Evolutionary conservation across 2,329 filamentous ascomycete genomes (phyloP).

Genomic region (Pestalotiopsis sp.): DNA sequence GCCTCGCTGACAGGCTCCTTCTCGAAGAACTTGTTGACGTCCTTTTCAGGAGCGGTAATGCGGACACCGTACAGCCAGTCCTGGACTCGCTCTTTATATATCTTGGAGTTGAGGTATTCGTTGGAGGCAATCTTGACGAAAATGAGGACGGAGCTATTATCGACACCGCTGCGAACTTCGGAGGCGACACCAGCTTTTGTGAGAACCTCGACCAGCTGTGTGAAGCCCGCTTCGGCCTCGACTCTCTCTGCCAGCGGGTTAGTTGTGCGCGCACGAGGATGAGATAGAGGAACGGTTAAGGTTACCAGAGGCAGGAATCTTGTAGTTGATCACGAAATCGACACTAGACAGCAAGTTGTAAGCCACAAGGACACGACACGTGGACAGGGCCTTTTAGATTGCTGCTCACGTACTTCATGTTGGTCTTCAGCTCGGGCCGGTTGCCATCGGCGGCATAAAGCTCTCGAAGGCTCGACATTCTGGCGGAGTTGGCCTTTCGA

Average conservation of each 20-base stretch:
- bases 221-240: slow-evolving; percentile 73
- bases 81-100: slow-evolving; percentile 84
- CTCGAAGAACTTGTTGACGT: slow-evolving; percentile 67
- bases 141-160: slow-evolving; percentile 72
- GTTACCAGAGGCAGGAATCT: slow-evolving; percentile 67
- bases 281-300: not conserved
- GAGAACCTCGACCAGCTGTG: slow-evolving; percentile 74
- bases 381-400: not conserved
- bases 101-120: slow-evolving; percentile 72
- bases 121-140: slow-evolving; percentile 81
- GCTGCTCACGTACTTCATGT: slow-evolving; percentile 20
- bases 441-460: slow-evolving; percentile 28
- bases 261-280: not conserved
- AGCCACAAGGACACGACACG: not conserved
- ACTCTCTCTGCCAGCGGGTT: slow-evolving; percentile 54
- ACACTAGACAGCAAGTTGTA: slow-evolving; percentile 50
- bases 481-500: slow-evolving; percentile 1
- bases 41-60: slow-evolving; percentile 71
- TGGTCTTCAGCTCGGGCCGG: slow-evolving; percentile 27
- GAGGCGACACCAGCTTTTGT: slow-evolving; percentile 79
- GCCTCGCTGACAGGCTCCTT: slow-evolving; percentile 81
- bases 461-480: slow-evolving; percentile 27
- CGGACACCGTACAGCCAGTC: slow-evolving; percentile 94
- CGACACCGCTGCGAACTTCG: slow-evolving; percentile 76
- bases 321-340: slow-evolving; percentile 85